Conservation (phyloP, 345 rosid genomes). For the Noccaea bulbosa region DNA sequence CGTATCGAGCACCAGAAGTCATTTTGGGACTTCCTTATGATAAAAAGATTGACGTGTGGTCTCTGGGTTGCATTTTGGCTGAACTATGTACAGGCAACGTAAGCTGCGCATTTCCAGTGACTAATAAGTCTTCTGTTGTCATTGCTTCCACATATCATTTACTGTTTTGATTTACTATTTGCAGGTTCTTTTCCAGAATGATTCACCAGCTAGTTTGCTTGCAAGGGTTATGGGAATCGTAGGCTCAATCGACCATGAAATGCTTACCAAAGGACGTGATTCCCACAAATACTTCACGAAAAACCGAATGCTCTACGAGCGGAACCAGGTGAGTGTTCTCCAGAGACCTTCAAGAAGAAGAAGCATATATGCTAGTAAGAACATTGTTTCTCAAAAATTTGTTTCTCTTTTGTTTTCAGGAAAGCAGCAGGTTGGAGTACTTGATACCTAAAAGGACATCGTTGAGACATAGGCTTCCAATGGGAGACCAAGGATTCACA, state of each 20-base stretch:
- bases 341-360: conserved; percentile 7
- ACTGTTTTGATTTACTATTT: background rate
- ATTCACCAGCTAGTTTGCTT: conserved; percentile 93
- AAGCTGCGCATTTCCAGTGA: conserved; percentile 46
- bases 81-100: conserved; percentile 99
- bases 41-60: conserved; percentile 98
- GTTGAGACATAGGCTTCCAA: conserved; percentile 86
- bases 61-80: conserved; percentile 98
- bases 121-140: background rate
- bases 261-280: conserved; percentile 94
- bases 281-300: conserved; percentile 91
- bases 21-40: conserved; percentile 92
- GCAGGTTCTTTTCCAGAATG: conserved; percentile 96
- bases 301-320: conserved; percentile 95
- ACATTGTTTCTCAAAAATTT: background rate
- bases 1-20: conserved; percentile 99
- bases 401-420: conserved; percentile 53
- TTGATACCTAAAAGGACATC: conserved; percentile 94
- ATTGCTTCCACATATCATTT: background rate
- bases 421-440: conserved; percentile 81
- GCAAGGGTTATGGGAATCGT: conserved; percentile 90
- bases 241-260: conserved; percentile 72
- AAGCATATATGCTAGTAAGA: conserved; percentile 1
- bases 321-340: conserved; percentile 72
- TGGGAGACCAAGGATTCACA: conserved; percentile 98